Evolutionary conservation across 208 protist species (phyloP).

Genomic region (Wallacemonas sp.): DNA sequence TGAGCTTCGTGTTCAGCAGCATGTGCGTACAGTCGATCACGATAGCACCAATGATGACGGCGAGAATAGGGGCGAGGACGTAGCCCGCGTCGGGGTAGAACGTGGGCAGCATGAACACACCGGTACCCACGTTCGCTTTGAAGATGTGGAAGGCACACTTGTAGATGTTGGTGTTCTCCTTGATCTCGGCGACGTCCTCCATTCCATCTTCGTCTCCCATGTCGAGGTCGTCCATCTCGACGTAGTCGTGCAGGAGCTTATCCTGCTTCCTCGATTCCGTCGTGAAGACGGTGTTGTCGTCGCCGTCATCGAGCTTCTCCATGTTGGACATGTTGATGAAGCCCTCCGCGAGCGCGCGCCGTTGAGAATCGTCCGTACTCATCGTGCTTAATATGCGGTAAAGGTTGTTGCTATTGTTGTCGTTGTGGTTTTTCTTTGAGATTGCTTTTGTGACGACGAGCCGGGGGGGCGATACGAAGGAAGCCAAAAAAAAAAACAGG

Average conservation of each 20-base stretch:
- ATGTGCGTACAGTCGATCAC: slow-evolving; percentile 75
- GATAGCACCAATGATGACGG: slow-evolving; percentile 47
- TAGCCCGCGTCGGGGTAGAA: slow-evolving; percentile 82
- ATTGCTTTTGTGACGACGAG: background rate
- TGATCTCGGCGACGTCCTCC: slow-evolving; percentile 32
- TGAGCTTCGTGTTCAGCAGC: slow-evolving; percentile 63
- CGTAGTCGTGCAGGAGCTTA: slow-evolving; percentile 26
- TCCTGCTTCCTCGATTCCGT: background rate
- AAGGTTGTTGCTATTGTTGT: background rate
- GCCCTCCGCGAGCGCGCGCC: slow-evolving; percentile 32
- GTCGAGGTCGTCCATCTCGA: slow-evolving; percentile 39
- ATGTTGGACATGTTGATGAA: slow-evolving; percentile 41
- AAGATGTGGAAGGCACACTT: slow-evolving; percentile 85
- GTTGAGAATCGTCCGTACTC: slow-evolving; percentile 24
- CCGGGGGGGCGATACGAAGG: no score
- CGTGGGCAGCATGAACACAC: slow-evolving; percentile 77
- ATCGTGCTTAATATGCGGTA: background rate
- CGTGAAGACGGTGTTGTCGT: slow-evolving; percentile 17
- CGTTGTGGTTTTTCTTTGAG: background rate
- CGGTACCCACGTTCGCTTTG: slow-evolving; percentile 87
- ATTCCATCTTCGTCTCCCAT: slow-evolving; percentile 15
- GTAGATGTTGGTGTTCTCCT: slow-evolving; percentile 65
- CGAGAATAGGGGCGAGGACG: slow-evolving; percentile 43
- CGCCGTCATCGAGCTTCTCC: slow-evolving; percentile 21
- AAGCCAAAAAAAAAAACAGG: no score